Conservation (phyloP, 1,284 basidiomycete species). For the Moniliophthora roreri region DNA sequence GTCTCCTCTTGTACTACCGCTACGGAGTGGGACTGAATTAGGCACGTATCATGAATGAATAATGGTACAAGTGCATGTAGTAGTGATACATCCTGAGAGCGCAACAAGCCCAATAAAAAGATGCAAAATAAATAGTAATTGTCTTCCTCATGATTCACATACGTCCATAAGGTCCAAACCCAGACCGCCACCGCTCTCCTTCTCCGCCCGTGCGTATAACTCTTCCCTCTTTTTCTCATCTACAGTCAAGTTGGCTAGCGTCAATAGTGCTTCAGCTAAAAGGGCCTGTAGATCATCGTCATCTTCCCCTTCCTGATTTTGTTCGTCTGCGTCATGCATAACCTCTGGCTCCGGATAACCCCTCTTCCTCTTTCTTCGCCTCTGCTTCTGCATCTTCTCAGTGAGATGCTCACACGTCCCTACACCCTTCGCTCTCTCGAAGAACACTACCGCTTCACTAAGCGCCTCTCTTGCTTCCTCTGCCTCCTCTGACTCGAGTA, state of each 20-base stretch:
- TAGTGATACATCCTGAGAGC: too few relatives aligned
- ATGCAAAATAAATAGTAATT: too few relatives aligned
- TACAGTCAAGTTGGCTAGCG: conserved; percentile 54
- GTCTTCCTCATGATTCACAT: not conserved
- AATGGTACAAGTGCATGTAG: too few relatives aligned
- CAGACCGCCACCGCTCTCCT: conserved; percentile 42
- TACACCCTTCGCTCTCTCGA: conserved; percentile 45
- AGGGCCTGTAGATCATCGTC: conserved; percentile 36
- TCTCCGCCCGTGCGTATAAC: conserved; percentile 46
- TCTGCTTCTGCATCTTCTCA: not conserved
- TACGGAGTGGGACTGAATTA: too few relatives aligned
- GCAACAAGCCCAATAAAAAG: too few relatives aligned
- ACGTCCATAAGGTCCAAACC: conserved; percentile 21
- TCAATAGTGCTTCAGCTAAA: conserved; percentile 54
- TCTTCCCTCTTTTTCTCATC: conserved; percentile 48
- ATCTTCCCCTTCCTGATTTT: conserved; percentile 25
- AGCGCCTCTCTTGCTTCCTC: conserved; percentile 51
- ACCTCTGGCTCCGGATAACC: conserved; percentile 17
- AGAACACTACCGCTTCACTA: conserved; percentile 45
- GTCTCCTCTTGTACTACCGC: too few relatives aligned
- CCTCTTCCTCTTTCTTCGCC: not conserved
- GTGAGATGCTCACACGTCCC: not conserved
- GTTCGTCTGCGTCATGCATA: conserved; percentile 9
- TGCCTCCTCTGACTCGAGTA: conserved; percentile 44
- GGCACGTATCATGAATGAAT: too few relatives aligned